Evolutionary conservation across 192 early-diverging fungal genomes (phyloP).

Genomic region (Mortierella claussenii): DNA sequence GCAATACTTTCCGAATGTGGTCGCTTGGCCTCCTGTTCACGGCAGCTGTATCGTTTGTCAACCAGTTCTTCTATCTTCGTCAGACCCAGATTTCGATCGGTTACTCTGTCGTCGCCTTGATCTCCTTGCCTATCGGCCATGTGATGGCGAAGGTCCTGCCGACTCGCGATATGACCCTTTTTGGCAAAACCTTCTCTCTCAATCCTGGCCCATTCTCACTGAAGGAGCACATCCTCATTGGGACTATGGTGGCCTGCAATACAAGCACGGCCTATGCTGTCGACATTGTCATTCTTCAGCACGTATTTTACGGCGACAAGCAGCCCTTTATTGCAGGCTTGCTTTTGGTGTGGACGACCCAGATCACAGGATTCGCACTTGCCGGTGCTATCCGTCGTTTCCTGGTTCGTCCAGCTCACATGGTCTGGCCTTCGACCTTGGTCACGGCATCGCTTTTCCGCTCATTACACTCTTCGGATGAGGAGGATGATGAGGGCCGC

Average conservation of each 20-base stretch:
- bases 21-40: constrained; percentile 59
- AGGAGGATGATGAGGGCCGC: constrained; percentile 10
- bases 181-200: constrained; percentile 48
- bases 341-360: constrained; percentile 63
- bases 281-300: constrained; percentile 64
- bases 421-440: constrained; percentile 86
- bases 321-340: constrained; percentile 65
- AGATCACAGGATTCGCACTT: constrained; percentile 65
- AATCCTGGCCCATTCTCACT: constrained; percentile 74
- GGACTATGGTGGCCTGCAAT: constrained; percentile 61
- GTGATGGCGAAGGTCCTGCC: constrained; percentile 56
- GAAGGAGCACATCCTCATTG: constrained; percentile 73
- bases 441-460: constrained; percentile 78
- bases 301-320: constrained; percentile 62
- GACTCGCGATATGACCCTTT: constrained; percentile 9
- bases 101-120: constrained; percentile 59
- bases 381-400: constrained; percentile 64
- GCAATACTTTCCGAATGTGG: constrained; percentile 65
- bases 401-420: constrained; percentile 80
- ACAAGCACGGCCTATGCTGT: constrained; percentile 63
- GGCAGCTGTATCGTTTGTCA: constrained; percentile 54
- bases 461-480: constrained; percentile 68
- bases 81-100: constrained; percentile 56
- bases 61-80: constrained; percentile 65
- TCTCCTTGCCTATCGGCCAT: constrained; percentile 61